phyloP scores from a whole-genome alignment of 768 basidiomycete genomes.

The Russula lepida region DNA sequence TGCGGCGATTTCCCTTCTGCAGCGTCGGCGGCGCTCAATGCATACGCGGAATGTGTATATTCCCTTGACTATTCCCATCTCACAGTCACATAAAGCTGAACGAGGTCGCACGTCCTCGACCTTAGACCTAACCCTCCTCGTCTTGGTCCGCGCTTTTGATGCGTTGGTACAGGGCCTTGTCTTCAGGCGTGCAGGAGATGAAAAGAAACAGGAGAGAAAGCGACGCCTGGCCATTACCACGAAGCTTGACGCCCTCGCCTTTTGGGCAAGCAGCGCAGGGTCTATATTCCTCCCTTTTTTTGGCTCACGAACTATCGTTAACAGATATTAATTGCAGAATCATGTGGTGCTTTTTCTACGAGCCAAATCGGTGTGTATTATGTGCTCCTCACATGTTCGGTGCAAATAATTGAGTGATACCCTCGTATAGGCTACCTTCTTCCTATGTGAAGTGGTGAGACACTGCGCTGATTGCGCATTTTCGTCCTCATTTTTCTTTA shows the following conservation, averaged over 20 bases:
- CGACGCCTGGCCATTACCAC: conserved; percentile 33
- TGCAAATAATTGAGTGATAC: neutral
- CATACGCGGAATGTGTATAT: conserved; percentile 26
- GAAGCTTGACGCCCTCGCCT: conserved; percentile 57
- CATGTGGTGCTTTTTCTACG: conserved; percentile 86
- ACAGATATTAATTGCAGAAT: conserved; percentile 40
- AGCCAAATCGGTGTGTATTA: conserved; percentile 49
- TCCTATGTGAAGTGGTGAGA: conserved; percentile 62
- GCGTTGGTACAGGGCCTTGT: conserved; percentile 47
- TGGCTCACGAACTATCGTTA: neutral
- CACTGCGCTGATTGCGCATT: neutral
- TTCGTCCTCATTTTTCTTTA: conserved; percentile 18
- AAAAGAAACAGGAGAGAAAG: conserved; percentile 28
- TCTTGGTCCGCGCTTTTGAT: conserved; percentile 65
- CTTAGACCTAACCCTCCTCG: conserved; percentile 57
- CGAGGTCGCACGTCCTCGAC: conserved; percentile 39
- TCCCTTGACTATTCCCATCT: conserved; percentile 22
- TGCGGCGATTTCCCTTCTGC: conserved; percentile 49
- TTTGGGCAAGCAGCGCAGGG: conserved; percentile 76
- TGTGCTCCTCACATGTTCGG: neutral
- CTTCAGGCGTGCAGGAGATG: conserved; percentile 23
- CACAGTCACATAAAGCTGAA: neutral
- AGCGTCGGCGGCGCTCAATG: conserved; percentile 35
- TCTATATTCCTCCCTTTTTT: conserved; percentile 26
- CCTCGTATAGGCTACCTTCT: conserved; percentile 39